Percentiles rank a stretch among this genome's conserved stretches.
These are phyloP conservation scores for Mycena haematopus DNA, from an alignment of 768 basidiomycete genomes.

Conservation along the genomic window DNA sequence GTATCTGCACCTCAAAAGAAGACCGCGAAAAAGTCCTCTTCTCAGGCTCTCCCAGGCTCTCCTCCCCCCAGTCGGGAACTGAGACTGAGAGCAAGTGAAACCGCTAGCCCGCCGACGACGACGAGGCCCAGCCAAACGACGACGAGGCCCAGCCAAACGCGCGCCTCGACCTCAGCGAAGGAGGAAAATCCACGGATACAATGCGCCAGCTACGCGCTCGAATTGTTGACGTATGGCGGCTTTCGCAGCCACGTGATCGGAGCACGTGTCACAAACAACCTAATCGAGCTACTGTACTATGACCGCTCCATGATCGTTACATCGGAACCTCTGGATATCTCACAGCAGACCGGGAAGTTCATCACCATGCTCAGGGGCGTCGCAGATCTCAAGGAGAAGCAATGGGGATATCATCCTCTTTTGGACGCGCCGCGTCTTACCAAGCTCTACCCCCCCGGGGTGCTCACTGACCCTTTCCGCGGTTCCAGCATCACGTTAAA, in stretches of 20 bases:
- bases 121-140: not conserved
- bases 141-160: not conserved
- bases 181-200: slow-evolving; percentile 20
- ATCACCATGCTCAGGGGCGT: slow-evolving; percentile 19
- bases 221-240: slow-evolving; percentile 33
- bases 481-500: not conserved
- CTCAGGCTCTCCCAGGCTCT: too few relatives aligned
- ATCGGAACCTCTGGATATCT: slow-evolving; percentile 26
- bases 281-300: slow-evolving; percentile 31
- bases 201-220: slow-evolving; percentile 36
- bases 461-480: not conserved
- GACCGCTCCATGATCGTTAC: slow-evolving; percentile 29
- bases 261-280: slow-evolving; percentile 25
- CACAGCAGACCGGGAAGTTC: slow-evolving; percentile 8
- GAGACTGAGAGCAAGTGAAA: too few relatives aligned
- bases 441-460: not conserved
- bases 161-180: too few relatives aligned
- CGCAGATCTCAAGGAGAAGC: not conserved
- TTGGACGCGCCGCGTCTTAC: not conserved
- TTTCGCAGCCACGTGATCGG: slow-evolving; percentile 31
- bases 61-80: too few relatives aligned
- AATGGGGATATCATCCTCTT: slow-evolving; percentile 14
- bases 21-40: too few relatives aligned
- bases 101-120: slow-evolving; percentile 1
- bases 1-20: too few relatives aligned